Evolutionary conservation across 257 asterid species (phyloP).

Genomic region (Forsythia viridissima): DNA sequence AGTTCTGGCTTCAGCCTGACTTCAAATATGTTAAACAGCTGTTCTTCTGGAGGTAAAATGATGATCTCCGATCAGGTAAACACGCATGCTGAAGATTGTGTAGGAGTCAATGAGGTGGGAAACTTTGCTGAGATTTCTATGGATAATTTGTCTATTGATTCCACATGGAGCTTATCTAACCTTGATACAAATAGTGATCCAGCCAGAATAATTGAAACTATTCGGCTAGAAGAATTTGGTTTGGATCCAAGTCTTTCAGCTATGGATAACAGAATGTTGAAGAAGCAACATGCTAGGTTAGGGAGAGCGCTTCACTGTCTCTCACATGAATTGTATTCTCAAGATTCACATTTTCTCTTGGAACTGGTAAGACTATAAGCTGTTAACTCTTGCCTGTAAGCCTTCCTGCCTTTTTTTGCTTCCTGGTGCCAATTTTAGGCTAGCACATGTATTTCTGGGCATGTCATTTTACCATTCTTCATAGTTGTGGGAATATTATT

Average conservation of each 20-base stretch:
- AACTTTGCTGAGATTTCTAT: conserved; percentile 31
- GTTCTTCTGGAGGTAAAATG: conserved; percentile 26
- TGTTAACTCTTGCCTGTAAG: background rate
- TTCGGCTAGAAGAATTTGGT: conserved; percentile 90
- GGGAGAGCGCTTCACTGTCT: conserved; percentile 99
- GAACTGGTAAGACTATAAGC: conserved; percentile 64
- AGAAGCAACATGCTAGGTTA: conserved; percentile 95
- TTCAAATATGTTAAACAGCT: conserved; percentile 17
- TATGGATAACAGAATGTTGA: conserved; percentile 65
- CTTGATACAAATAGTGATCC: conserved; percentile 44
- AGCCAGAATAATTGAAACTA: conserved; percentile 58
- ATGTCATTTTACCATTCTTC: background rate
- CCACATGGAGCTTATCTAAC: conserved; percentile 14
- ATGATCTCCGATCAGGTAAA: conserved; percentile 29
- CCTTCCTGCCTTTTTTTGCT: background rate
- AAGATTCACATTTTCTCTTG: conserved; percentile 93
- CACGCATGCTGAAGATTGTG: conserved; percentile 21
- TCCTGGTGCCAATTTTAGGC: background rate
- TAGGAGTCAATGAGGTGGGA: conserved; percentile 24
- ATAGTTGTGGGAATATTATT: background rate
- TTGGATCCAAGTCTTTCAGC: conserved; percentile 57
- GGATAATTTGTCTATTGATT: conserved; percentile 27
- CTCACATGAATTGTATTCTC: conserved; percentile 93
- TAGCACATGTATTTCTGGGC: background rate
- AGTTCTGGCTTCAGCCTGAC: conserved; percentile 16